Base-by-base conservation (phyloP, 164 flowering plant genomes). In the Kalanchoe fedtschenkoi region DNA sequence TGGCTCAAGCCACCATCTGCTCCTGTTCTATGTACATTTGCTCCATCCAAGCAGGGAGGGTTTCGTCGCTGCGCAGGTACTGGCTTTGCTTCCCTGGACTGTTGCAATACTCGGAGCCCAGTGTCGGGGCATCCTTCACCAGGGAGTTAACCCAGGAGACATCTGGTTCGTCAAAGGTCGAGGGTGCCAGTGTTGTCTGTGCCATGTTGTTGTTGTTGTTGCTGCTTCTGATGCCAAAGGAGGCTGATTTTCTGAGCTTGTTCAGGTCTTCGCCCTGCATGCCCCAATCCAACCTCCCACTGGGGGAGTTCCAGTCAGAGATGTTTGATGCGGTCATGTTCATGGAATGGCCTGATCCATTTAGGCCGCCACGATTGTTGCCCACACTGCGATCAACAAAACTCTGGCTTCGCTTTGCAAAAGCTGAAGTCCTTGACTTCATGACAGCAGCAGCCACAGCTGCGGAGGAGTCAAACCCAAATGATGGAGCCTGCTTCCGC, bases 11-110 rank as follows among this genome's bases (percentile, higher is more conserved):
- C 78, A 85, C 97, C 80, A 86, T 75, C 78, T 84, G 96, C 81
- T 88, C 95, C 72, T 82, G 91, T 73, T 91, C 96, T 78, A 80
- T 83, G 77, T 85, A 91, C 86, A 89, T 21, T 65, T 83, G 95
- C 79, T 86, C 93, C 66, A 73, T 69, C 91, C 93, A 85, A 5
- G 80, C 76, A 13, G 85, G 80, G 29, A 78, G 66, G 72, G 62
- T 61, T 58, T 78, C 86, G 15, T 66, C 63, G 39, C 65, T 71
- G 1, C 15, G 32, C 32, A 4, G 33, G 56, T 51, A 51, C 32
- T 51, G 56, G 32, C 21, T 10, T 51, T 51, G 5, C 56, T 51
- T 51, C 6, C 3, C 32, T 24, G 56, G 32, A 51, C 7, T 51
- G 56, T 10, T 26, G 32, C 28, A 51, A 51, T 51, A 51, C 32